A percentile compares a stretch with the other conserved stretches of the same genome.
phyloP scores from a whole-genome alignment of 345 rosid genomes.

The Populus simonii region DNA sequence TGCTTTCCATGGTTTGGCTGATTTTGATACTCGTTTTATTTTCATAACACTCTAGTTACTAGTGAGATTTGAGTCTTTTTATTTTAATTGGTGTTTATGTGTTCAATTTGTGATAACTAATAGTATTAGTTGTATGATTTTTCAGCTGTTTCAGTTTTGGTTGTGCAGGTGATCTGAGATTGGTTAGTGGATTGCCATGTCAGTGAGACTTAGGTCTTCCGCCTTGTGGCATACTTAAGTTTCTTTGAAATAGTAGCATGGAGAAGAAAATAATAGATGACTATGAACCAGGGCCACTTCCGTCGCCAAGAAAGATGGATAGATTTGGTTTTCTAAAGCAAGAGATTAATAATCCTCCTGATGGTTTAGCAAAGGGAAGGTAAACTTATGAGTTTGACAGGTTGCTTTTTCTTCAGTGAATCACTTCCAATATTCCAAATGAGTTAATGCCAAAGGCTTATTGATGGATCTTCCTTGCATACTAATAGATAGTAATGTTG shows the following conservation, averaged over 20 bases:
- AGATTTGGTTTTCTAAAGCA: conserved; percentile 77
- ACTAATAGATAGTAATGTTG: conserved; percentile 8
- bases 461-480: conserved; percentile 1
- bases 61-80: background rate
- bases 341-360: conserved; percentile 50
- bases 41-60: background rate
- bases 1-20: background rate
- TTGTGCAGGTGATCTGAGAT: conserved; percentile 9
- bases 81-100: background rate
- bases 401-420: conserved; percentile 27
- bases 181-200: conserved; percentile 23
- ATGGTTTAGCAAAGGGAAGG: conserved; percentile 48
- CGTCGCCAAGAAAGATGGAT: conserved; percentile 59
- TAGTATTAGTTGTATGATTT: background rate
- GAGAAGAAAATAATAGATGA: conserved; percentile 62
- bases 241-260: conserved; percentile 47
- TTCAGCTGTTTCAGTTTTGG: conserved; percentile 12
- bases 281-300: conserved; percentile 59
- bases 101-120: background rate
- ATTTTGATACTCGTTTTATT: background rate
- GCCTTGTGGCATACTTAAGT: conserved; percentile 11
- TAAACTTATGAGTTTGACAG: conserved; percentile 48
- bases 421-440: background rate
- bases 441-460: background rate
- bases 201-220: conserved; percentile 17